Percentiles rank a stretch among this genome's conserved stretches.
phyloP scores from a whole-genome alignment of 2,329 filamentous ascomycete genomes.

The Leptoxyphium fumago region DNA sequence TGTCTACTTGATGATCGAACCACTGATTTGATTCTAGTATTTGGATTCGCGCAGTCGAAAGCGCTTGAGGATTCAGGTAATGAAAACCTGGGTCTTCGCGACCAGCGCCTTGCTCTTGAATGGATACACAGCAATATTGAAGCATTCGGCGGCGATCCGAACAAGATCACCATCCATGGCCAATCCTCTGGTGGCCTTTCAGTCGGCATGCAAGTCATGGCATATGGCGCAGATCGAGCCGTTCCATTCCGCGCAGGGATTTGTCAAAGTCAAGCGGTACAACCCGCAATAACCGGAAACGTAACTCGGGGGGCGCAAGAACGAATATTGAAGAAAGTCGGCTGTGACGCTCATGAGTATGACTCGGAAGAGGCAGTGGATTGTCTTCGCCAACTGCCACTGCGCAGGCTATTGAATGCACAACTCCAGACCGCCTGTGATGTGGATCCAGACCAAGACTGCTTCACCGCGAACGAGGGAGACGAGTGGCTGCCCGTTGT shows the following conservation, averaged over 20 bases:
- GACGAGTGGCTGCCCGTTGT: no score
- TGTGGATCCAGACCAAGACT: no score
- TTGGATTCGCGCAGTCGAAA: slow-evolving; percentile 24
- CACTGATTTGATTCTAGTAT: slow-evolving; percentile 20
- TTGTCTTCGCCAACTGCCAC: no score
- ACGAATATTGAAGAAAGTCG: no score
- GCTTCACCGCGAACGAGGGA: no score
- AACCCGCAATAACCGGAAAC: slow-evolving; percentile 32
- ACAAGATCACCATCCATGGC: slow-evolving; percentile 25
- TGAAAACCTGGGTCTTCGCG: slow-evolving; percentile 22
- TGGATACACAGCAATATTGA: slow-evolving; percentile 25
- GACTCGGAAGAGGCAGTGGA: no score
- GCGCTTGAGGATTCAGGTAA: slow-evolving; percentile 19
- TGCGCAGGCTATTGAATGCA: no score
- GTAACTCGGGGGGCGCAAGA: slow-evolving; percentile 28
- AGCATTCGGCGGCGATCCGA: slow-evolving; percentile 20
- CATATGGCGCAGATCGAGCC: slow-evolving; percentile 30
- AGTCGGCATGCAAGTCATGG: slow-evolving; percentile 29
- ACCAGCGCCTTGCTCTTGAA: slow-evolving; percentile 24
- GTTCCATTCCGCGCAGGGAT: slow-evolving; percentile 34
- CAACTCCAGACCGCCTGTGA: no score
- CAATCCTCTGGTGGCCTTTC: slow-evolving; percentile 21
- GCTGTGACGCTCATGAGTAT: no score
- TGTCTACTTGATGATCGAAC: slow-evolving; percentile 2
- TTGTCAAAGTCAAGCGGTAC: slow-evolving; percentile 34